phyloP scores from a whole-genome alignment of 73 alveolate species.

The Uronychia setigera region DNA sequence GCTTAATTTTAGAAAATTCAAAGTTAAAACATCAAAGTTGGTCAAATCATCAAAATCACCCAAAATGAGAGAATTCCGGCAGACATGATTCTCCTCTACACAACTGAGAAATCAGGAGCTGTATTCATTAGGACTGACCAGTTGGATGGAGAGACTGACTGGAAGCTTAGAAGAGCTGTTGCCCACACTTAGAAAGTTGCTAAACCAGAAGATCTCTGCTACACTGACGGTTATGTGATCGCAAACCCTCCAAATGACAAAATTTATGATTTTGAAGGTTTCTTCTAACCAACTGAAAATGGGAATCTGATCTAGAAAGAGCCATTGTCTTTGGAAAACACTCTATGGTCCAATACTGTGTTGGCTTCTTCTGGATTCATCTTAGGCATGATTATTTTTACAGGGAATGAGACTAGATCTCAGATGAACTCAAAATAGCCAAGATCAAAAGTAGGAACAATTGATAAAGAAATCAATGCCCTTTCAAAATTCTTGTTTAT shows the following conservation, averaged over 20 bases:
- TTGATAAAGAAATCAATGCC: constrained; percentile 82
- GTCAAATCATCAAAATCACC: constrained; percentile 83
- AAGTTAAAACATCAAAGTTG: constrained; percentile 67
- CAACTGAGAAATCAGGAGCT: constrained; percentile 80
- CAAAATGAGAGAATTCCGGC: constrained; percentile 94
- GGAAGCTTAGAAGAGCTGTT: constrained; percentile 77
- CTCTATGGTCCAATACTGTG: constrained; percentile 96
- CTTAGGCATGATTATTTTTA: constrained; percentile 83
- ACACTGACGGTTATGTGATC: constrained; percentile 53
- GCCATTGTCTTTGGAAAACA: constrained; percentile 89
- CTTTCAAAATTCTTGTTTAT: constrained; percentile 80
- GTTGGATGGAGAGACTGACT: constrained; percentile 98
- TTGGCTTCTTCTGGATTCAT: constrained; percentile 84
- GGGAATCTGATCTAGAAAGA: constrained; percentile 43
- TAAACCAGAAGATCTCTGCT: constrained; percentile 28
- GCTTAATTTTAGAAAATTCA: constrained; percentile 30
- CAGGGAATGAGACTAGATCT: constrained; percentile 89
- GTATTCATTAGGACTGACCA: constrained; percentile 95
- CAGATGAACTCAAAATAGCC: constrained; percentile 88
- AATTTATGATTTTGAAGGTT: constrained; percentile 81
- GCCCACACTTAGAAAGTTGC: constrained; percentile 32
- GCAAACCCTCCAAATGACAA: constrained; percentile 82
- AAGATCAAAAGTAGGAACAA: constrained; percentile 81
- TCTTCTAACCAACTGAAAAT: constrained; percentile 50
- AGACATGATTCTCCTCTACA: constrained; percentile 88